Evolutionary conservation across 225 moss, liverwort and hornwort genomes (phyloP), one percentile per base, ranked within the genome.

Genomic region (Straminergon stramineum): DNA sequence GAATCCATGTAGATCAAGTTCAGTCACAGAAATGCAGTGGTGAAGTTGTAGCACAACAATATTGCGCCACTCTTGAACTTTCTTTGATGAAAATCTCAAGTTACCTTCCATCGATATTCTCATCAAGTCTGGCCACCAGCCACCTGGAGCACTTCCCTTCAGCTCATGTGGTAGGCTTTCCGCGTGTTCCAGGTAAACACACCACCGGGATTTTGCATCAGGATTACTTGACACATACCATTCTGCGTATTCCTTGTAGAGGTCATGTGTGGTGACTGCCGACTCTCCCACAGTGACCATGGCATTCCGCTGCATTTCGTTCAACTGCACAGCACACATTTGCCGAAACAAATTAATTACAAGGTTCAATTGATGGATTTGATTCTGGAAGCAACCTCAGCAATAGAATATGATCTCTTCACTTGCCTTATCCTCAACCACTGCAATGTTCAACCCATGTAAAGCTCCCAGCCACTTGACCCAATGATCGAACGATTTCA

Each of bases 231-330:
- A 31, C 27, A 88, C 55, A 57, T 73, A 91, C 91, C 91, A 91
- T 78, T 88, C 65, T 68, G 91, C 91, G 78, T 91, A 89, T 77
- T 89, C 91, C 91, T 91, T 91, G 91, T 91, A 91, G 58, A 91
- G 91, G 74, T 89, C 91, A 51, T 89, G 91, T 67, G 67, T 89
- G 66, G 91, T 78, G 66, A 91, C 56, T 30, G 84, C 45, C 64
- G 78, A 84, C 67, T 89, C 61, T 88, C 75, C 86, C 61, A 34
- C 6, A 21, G 71, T 79, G 84, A 91, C 74, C 79, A 91, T 87
- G 77, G 75, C 91, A 84, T 48, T 82, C 66, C 85, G 82, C 86
- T 89, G 51, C 89, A 91, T 80, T 64, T 91, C 83, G 56, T 17
- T 28, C 69, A 91, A 79, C 91, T 91, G 87, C 91, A 84, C 83